Evolutionary conservation across 106 monocot genomes (phyloP).

Genomic region (Chionographis japonica): DNA sequence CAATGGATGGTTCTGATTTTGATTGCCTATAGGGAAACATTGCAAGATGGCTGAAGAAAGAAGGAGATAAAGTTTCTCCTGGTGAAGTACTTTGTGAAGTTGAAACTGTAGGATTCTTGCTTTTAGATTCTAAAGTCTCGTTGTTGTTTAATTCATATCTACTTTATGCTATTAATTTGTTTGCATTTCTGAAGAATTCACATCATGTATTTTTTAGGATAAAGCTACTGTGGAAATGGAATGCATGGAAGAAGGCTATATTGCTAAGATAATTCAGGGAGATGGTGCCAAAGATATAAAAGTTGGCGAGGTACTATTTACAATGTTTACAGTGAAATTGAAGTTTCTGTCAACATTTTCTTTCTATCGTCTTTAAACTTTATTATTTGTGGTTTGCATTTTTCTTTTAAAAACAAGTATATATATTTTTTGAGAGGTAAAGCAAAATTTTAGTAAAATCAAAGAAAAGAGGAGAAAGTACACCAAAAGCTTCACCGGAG

Average conservation of each 20-base stretch:
- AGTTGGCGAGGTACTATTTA: conserved; percentile 90
- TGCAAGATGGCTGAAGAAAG: conserved; percentile 94
- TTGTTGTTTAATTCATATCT: conserved; percentile 2
- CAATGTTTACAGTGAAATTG: not conserved
- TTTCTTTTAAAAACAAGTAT: too few relatives aligned
- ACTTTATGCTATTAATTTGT: not conserved
- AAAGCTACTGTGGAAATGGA: conserved; percentile 99
- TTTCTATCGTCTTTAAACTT: not conserved
- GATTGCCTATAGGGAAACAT: conserved; percentile 73
- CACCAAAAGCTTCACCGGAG: too few relatives aligned
- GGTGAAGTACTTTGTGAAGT: conserved; percentile 99
- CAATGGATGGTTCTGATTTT: conserved; percentile 6
- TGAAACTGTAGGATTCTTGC: conserved; percentile 72
- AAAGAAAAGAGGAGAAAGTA: too few relatives aligned
- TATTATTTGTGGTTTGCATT: not conserved
- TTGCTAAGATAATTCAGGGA: conserved; percentile 87
- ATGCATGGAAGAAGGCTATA: conserved; percentile 97
- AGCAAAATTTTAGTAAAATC: too few relatives aligned
- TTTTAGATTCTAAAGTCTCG: too few relatives aligned
- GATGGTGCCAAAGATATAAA: conserved; percentile 91
- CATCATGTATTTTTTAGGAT: conserved; percentile 45
- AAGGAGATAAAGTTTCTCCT: conserved; percentile 93
- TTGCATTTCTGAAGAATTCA: not conserved
- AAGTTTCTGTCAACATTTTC: not conserved
- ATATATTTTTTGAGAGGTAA: too few relatives aligned